Base-by-base conservation (phyloP, 306 rosid species). In the Albizia julibrissin region DNA sequence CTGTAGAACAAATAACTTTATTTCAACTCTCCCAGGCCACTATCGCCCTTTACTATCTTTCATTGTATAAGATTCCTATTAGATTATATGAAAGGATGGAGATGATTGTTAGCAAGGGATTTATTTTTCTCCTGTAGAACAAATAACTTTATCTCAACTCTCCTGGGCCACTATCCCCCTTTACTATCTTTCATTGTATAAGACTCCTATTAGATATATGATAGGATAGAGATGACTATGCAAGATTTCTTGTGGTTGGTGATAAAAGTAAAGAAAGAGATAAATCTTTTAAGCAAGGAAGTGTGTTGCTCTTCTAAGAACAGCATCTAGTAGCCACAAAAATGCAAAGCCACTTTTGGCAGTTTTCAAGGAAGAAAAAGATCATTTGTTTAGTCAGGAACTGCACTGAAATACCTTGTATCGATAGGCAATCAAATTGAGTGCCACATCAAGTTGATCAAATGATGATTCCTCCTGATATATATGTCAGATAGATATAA, bases 341-440 rank as follows among this genome's bases (percentile, higher is more conserved):
- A 46, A 18, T 14, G 24, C 62, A 24, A 26, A 61, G 8, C 18
- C 18, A 13, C 49, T 19, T 19, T 68, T 68, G 73, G 49, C 18
- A 12, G 16, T 68, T 19, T 68, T 29, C 10, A 34, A 19, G n/a
- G 16, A 22, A 22, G 42, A 1, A 15, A 54, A 21, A 0, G 13
- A 54, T 54, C 12, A 21, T n/a, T 8, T 54, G 62, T 54, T 54
- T 7, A n/a, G 12, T n/a, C 62, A 54, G 62, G 62, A 54, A 54
- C 62, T 54, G 27, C 8, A 26, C 27, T 50, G 65, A 62, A 86
- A 34, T 82, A 95, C 99, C 99, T 95, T 95, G 58, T 94, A 90
- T 50, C 95, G 90, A 82, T 89, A 80, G 72, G 91, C 91, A 81
- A 89, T 87, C 77, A 95, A 85, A 67, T 87, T 87, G 29, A 93